Base-by-base conservation (phyloP, 176 grass and related monocot genomes). In the Areca catechu region DNA sequence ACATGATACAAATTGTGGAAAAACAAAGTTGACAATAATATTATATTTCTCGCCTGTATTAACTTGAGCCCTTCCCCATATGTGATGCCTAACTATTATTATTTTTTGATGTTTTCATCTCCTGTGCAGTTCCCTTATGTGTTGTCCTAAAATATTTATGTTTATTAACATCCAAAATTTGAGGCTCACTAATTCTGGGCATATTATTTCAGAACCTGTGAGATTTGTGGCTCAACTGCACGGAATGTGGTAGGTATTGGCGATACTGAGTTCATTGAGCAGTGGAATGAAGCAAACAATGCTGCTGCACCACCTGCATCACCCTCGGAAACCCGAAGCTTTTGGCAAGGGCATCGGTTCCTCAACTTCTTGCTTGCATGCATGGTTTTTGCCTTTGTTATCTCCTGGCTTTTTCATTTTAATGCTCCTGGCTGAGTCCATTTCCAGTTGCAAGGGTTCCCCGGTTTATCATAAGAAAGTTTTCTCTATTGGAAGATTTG, bases 141-240 rank as follows among this genome's bases (percentile, higher is more conserved):
- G 9, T 60, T 59, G 16, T 37, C 27, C 1, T 28, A 30, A 17
- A 18, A 60, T 2, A 59, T 60, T 60, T 30, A 43, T 10, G 10
- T 43, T 12, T 43, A 43, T 43, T 43, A 43, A 12, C 34, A 43
- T 43, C 9, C 20, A 25, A 71, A 66, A 27, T 52, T 54, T 43
- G 77, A 50, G 29, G 16, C 4, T 60, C 24, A 4, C 16, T 34
- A 37, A 15, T 34, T 24, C 23, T 17, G 7, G 67, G 20, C 27
- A 74, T 63, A 22, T 17, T 50, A 74, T 23, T 20, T n/a, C 28
- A 95, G 90, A 82, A 89, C 83, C 23, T 95, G 90, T 48, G 90
- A 95, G 47, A 89, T 95, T 48, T 95, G 90, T 60, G 79, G 85
- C 66, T 95, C 90, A 62, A 75, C 76, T 0, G 90, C 90, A 19